Base-by-base conservation (phyloP, 805 yeast species). In the Monosporozyma aerobia region DNA sequence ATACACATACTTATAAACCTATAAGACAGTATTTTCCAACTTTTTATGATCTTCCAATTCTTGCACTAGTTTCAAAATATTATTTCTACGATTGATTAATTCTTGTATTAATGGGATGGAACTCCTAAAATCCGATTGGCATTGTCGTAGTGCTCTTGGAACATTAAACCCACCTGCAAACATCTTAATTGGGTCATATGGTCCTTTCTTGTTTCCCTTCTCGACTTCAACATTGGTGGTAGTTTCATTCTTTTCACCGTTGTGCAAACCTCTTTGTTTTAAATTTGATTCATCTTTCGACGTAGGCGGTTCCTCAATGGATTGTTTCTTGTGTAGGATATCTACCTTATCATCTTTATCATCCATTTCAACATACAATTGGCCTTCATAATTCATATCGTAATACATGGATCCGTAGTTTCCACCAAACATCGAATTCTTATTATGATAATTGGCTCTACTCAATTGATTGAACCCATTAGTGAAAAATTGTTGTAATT, bases 371-470 rank as follows among this genome's bases (percentile, higher is more conserved):
- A 61, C 59, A 4, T 37, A 46, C 16, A 57, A 37, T 35, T 58
- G 56, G 9, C 71, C 70, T n/a, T 43, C 57, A 49, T 60, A 64
- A 0, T 61, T 54, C 32, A 63, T 55, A 53, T 66, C 69, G 64
- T 67, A 67, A 47, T 67, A 66, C 49, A 65, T 69, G 41, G 49
- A 41, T n/a, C 71, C 71, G 49, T 63, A 67, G 25, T 61, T 55
- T 4, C 69, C 69, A 41, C 66, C 53, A 39, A 39, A 5, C 35
- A 67, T 51, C 0, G 68, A 53, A 50, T 65, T 64, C 43, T 66
- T 66, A 51, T 65, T 65, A 50, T 63, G 60, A 52, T 59, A 68
- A 49, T 68, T 64, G 5, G 70, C 69, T 50, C 68, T 59, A 19
- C 64, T 58, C 23, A 68, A 56, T 39, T 61, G 57, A 32, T 54